Base-by-base conservation (phyloP, 2,329 filamentous ascomycete species). In the Curvularia eragrostidis region DNA sequence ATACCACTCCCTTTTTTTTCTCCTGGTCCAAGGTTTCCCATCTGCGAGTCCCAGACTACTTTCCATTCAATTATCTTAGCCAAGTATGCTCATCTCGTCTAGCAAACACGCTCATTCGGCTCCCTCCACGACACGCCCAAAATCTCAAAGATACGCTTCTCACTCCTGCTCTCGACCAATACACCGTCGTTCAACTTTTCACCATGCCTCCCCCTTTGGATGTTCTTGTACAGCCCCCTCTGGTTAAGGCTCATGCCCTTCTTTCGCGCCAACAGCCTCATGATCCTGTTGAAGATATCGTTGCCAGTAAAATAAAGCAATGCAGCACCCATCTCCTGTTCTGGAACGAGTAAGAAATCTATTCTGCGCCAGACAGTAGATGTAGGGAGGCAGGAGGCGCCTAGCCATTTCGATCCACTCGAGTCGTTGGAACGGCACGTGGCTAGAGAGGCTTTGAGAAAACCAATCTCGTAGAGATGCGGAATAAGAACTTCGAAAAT, bases 231-330 rank as follows among this genome's bases (percentile, higher is more conserved):
- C 54, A 98, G 74, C 0, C 93, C 94, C 28, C 85, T 82, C 77
- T 97, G 93, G 66, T 97, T 97, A 53, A 98, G 74, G 49, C 90
- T 80, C 91, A 96, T 93, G 0, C 87, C 86, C 77, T 91, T 95
- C 77, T 87, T 92, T 38, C 87, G 86, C 13, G 93, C 92, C 62
- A 97, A 75, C 15, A 96, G 78, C 62, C 94, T 81, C 74, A 97
- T 85, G 70, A 91, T 96, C 15, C 93, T 83, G 75, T 97, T 97
- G 79, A 97, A 97, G 32, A 97, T 89, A 72, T 97, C 93, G 66
- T 97, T 95, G 1, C 94, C 94, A 0, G 94, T 97, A 71, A 97
- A 98, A 72, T 97, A 97, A n/a, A 97, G 84, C 60, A 97, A 74
- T 0, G 93, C 93, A 0, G 91, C 93, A 1, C 94, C 94, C 49